Percentiles rank a stretch among this genome's conserved stretches.
These are phyloP conservation scores for Mucor circinelloides DNA, from an alignment of 371 early-diverging fungal genomes.

Conservation along the genomic window DNA sequence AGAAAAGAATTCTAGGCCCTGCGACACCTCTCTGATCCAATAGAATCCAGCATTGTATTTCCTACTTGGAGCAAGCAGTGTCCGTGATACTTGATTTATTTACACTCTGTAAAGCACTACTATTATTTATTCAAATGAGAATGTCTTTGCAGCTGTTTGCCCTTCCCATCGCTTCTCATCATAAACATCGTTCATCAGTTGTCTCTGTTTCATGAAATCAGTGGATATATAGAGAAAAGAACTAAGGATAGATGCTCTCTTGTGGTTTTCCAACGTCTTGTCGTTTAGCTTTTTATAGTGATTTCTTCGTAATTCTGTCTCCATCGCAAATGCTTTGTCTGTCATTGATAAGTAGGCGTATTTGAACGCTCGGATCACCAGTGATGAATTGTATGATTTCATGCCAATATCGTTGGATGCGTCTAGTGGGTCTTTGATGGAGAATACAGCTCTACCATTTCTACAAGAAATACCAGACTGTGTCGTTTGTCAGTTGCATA, in stretches of 20 bases:
- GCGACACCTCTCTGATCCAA: not conserved
- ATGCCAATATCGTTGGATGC: slow-evolving; percentile 59
- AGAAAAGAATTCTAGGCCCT: not conserved
- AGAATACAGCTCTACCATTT: slow-evolving; percentile 35
- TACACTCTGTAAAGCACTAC: not conserved
- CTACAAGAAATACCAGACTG: slow-evolving; percentile 12
- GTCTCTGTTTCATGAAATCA: slow-evolving; percentile 22
- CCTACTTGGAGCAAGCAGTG: not conserved
- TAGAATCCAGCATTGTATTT: not conserved
- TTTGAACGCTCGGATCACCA: slow-evolving; percentile 20
- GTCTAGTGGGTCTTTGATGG: slow-evolving; percentile 67
- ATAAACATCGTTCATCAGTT: slow-evolving; percentile 20
- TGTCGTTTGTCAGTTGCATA: not conserved
- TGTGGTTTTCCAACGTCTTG: not conserved
- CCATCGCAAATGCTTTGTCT: slow-evolving; percentile 16
- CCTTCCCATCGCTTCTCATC: slow-evolving; percentile 18
- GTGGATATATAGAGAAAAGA: slow-evolving; percentile 13
- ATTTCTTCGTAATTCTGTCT: slow-evolving; percentile 16
- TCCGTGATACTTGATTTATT: not conserved
- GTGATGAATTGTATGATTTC: slow-evolving; percentile 37
- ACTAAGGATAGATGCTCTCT: slow-evolving; percentile 9
- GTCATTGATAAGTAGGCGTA: slow-evolving; percentile 30
- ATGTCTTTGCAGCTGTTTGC: slow-evolving; percentile 15
- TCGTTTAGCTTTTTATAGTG: slow-evolving; percentile 4
- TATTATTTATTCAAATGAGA: slow-evolving; percentile 1